Evolutionary conservation across 2,329 filamentous ascomycete genomes (phyloP).

Genomic region (Trichoderma citrinoviride): DNA sequence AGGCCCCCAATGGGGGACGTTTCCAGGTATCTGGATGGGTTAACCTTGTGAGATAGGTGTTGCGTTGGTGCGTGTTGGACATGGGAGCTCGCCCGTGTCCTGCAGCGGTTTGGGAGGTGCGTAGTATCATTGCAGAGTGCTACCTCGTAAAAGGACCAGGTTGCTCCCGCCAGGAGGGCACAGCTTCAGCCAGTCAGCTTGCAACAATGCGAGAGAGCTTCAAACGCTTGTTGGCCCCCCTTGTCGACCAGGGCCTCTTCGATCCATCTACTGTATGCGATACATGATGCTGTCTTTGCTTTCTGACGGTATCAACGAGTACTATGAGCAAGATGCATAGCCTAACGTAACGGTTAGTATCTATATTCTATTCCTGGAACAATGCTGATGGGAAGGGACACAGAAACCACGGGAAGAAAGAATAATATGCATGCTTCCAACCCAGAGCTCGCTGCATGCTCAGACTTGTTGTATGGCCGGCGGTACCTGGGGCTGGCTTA

Average conservation of each 20-base stretch:
- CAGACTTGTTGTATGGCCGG: background rate
- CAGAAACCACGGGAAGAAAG: background rate
- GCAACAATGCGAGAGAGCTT: background rate
- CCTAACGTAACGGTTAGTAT: background rate
- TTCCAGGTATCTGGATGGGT: conserved; percentile 31
- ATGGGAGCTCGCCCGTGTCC: conserved; percentile 10
- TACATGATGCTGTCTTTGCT: background rate
- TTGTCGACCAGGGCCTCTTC: background rate
- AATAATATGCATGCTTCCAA: no score
- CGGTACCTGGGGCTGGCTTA: background rate
- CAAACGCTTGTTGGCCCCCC: background rate
- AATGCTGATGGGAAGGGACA: background rate
- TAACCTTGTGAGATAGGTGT: conserved; percentile 33
- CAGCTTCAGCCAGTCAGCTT: conserved; percentile 17
- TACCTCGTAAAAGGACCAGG: conserved; percentile 14
- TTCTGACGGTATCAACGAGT: background rate
- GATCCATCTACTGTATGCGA: background rate
- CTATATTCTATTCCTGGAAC: background rate
- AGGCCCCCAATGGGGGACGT: conserved; percentile 32
- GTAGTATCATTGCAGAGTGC: background rate
- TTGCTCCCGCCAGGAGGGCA: conserved; percentile 2
- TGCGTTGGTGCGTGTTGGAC: conserved; percentile 26
- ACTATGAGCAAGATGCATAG: background rate
- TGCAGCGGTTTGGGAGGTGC: conserved; percentile 8
- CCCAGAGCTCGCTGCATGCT: background rate